Percentiles rank a stretch among this genome's conserved stretches.
phyloP scores from a whole-genome alignment of 2,329 filamentous ascomycete species.

The Malbranchea zuffiana region DNA sequence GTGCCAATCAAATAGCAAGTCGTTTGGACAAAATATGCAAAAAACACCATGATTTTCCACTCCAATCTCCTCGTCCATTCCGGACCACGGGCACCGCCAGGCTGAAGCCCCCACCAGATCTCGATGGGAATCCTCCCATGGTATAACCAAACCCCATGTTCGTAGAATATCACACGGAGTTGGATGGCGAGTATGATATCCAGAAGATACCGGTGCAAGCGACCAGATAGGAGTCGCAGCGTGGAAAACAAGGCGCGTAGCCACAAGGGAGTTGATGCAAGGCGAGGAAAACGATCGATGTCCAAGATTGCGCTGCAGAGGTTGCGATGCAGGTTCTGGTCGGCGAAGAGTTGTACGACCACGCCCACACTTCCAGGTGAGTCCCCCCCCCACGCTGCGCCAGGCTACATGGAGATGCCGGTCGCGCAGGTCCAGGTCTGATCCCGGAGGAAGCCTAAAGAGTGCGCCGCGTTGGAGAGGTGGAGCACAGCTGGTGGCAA shows the following conservation, averaged over 20 bases:
- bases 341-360: background rate
- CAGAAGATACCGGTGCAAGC: slow-evolving; percentile 2
- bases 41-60: background rate
- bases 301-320: slow-evolving; percentile 6
- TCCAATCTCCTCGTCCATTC: slow-evolving; percentile 1
- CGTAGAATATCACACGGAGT: slow-evolving; percentile 3
- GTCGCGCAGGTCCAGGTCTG: background rate
- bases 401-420: background rate
- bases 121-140: slow-evolving; percentile 3
- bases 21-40: slow-evolving; percentile 2
- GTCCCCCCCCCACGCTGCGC: background rate
- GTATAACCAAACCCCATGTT: slow-evolving; percentile 4
- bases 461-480: background rate
- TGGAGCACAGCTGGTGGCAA: background rate
- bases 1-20: slow-evolving; percentile 5
- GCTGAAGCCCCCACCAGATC: slow-evolving; percentile 1
- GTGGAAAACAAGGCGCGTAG: slow-evolving; percentile 1
- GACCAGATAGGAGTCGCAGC: background rate
- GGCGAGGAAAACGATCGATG: slow-evolving; percentile 1
- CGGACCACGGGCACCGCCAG: background rate
- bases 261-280: slow-evolving; percentile 2
- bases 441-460: too few relatives aligned
- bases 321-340: slow-evolving; percentile 2
- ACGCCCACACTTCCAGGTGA: background rate
- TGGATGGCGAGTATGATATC: slow-evolving; percentile 7